Evolutionary conservation across 768 basidiomycete genomes (phyloP), one percentile per base, ranked within the genome.

Genomic region (Pleurotus giganteus): DNA sequence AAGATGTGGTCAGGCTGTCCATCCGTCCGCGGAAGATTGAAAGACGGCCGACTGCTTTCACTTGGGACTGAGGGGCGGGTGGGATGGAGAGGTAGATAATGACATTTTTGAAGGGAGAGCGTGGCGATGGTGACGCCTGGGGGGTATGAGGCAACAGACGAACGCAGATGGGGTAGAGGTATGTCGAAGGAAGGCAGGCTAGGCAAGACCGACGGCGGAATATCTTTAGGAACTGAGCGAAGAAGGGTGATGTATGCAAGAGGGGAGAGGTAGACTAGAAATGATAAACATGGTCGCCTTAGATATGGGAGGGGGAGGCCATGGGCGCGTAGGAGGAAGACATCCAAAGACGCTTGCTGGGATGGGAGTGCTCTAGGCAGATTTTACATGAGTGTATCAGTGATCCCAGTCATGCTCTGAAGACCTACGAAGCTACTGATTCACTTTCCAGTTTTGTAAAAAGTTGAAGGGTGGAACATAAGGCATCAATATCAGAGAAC

Each of bases 241-340:
- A 83, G 69, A 28, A 91, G 73, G 27, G 79, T 73, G 28, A 93
- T 76, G 62, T 93, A 93, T 6, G 83, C 77, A 1, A 75, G 68
- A 0, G 91, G 87, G 0, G 91, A 88, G 32, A 88, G 59, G 65
- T 89, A 79, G 26, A 83, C 76, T 7, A 93, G 73, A 65, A 93
- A 91, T 7, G 86, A 87, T 47, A 91, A 69, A 0, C 83, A 85
- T 4, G 89, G 87, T 1, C 79, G 76, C 12, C 72, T 71, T 2
- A 91, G 77, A 64, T 88, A 92, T 3, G 86, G 83, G n/a, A 93
- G 68, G 5, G 89, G 88, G 29, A 92, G 71, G 0, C 81, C 74
- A 65, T 88, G 86, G 11, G 77, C 77, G 1, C 86, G 84, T 47
- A 81, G 67, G 24, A 93, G 75, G 65, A 83, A 82, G 19, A 90